Conservation (phyloP, 805 yeast species). For the Nakazawaea siamensis region DNA sequence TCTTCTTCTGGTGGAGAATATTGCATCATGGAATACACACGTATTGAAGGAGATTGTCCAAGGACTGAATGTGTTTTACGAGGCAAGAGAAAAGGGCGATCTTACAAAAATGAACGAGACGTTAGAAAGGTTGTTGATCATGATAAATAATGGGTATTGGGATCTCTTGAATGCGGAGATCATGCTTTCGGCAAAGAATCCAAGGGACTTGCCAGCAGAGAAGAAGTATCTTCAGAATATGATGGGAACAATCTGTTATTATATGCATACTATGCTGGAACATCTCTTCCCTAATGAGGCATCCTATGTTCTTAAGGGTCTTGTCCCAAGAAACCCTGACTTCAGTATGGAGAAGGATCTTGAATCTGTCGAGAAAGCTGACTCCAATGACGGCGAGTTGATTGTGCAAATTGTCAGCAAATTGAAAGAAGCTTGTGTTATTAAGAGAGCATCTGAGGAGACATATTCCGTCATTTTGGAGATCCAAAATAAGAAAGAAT, state of each 20-base stretch:
- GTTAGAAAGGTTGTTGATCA: not conserved
- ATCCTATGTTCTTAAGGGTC: constrained; percentile 6
- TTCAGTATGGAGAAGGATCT: too few species aligned
- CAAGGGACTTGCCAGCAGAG: constrained; percentile 1
- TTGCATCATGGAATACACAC: constrained; percentile 10
- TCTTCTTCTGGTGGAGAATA: not conserved
- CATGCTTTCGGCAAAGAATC: constrained; percentile 2
- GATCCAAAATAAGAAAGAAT: constrained; percentile 2
- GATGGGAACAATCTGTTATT: constrained; percentile 8
- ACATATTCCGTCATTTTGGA: constrained; percentile 6
- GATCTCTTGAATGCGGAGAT: constrained; percentile 9
- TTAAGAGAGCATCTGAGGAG: not conserved
- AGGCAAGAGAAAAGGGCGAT: constrained; percentile 1
- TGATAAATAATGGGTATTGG: constrained; percentile 7
- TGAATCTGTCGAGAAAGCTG: too few species aligned
- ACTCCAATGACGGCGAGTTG: too few species aligned
- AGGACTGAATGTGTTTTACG: not conserved
- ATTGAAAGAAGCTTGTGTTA: constrained; percentile 3
- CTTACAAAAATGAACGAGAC: constrained; percentile 2
- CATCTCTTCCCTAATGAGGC: constrained; percentile 4
- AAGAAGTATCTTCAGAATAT: constrained; percentile 5
- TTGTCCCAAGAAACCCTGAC: too few species aligned
- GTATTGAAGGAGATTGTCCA: constrained; percentile 2
- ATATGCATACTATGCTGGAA: constrained; percentile 6
- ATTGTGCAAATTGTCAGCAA: constrained; percentile 1